phyloP scores from a whole-genome alignment of 2,329 filamentous ascomycete species.

The Lachnellula subtilissima region DNA sequence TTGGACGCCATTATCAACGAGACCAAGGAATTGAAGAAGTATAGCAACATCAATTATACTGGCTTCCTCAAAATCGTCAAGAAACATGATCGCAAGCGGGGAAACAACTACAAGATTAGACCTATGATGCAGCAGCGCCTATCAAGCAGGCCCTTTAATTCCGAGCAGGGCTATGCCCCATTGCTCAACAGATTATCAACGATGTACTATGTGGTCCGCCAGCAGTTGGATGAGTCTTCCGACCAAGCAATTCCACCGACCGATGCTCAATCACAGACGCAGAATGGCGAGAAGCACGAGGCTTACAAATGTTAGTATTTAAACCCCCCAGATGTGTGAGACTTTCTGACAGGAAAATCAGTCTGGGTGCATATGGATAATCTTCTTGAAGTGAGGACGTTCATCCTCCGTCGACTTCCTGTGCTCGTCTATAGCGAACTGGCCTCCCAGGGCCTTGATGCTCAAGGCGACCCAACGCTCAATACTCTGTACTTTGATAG shows the following conservation, averaged over 20 bases:
- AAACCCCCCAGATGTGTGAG: background rate
- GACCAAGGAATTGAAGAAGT: conserved; percentile 89
- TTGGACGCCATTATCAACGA: conserved; percentile 86
- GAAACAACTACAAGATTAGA: conserved; percentile 78
- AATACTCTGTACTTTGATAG: conserved; percentile 97
- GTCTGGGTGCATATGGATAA: conserved; percentile 97
- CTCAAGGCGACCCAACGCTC: conserved; percentile 77
- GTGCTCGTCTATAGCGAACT: conserved; percentile 91
- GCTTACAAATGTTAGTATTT: conserved; percentile 74
- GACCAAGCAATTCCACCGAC: conserved; percentile 34
- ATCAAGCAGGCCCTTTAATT: conserved; percentile 88
- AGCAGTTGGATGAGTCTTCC: conserved; percentile 63
- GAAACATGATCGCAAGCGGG: conserved; percentile 95
- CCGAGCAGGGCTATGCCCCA: conserved; percentile 81
- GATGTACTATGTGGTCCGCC: conserved; percentile 92
- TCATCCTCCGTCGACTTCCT: conserved; percentile 84
- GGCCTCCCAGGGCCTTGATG: conserved; percentile 75
- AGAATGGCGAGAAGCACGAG: conserved; percentile 68
- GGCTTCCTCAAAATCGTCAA: conserved; percentile 97
- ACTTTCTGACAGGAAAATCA: conserved; percentile 35
- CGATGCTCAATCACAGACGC: conserved; percentile 48
- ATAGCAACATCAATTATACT: conserved; percentile 94
- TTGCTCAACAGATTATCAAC: conserved; percentile 85
- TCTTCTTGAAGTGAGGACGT: conserved; percentile 92
- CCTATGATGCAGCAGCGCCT: conserved; percentile 89